A percentile compares a stretch with the other conserved stretches of the same genome.
These are phyloP conservation scores for Cymbopogon citratus DNA, from an alignment of 176 grass and related monocot species.

Conservation along the genomic window DNA sequence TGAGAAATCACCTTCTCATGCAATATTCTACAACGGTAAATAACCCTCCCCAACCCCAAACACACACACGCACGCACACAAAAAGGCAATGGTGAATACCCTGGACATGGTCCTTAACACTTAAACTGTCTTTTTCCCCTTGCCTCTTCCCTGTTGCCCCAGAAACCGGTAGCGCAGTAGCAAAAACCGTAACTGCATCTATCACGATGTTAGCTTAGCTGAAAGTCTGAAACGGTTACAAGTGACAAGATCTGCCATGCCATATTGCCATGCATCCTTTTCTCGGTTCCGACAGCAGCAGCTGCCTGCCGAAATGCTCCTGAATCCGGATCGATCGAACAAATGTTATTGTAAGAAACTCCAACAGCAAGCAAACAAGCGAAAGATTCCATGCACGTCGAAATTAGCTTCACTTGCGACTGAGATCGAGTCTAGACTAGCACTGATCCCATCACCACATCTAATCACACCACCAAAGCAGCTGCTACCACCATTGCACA, in stretches of 20 bases:
- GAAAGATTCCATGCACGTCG: slow-evolving; percentile 48
- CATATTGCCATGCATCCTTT: background rate
- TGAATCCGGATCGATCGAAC: background rate
- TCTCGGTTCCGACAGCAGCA: slow-evolving; percentile 2
- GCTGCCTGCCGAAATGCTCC: slow-evolving; percentile 10
- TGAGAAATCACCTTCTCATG: background rate
- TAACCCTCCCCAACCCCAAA: background rate
- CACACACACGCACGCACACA: background rate
- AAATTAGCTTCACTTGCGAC: slow-evolving; percentile 13
- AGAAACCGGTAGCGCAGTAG: background rate
- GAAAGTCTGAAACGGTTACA: background rate
- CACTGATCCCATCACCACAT: slow-evolving; percentile 10
- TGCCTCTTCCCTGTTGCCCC: background rate
- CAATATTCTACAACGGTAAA: background rate
- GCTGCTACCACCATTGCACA: background rate
- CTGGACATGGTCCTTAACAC: background rate
- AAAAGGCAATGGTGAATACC: background rate
- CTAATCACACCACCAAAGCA: slow-evolving; percentile 23
- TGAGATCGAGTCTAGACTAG: background rate
- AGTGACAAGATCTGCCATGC: background rate
- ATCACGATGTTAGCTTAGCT: background rate
- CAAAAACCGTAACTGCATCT: background rate
- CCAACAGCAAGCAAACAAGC: slow-evolving; percentile 47
- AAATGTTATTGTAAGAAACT: slow-evolving; percentile 25
- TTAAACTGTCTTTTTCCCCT: background rate